Evolutionary conservation across 331 rosid species (phyloP), one percentile per base, ranked within the genome.

Genomic region (Quercus phellos): DNA sequence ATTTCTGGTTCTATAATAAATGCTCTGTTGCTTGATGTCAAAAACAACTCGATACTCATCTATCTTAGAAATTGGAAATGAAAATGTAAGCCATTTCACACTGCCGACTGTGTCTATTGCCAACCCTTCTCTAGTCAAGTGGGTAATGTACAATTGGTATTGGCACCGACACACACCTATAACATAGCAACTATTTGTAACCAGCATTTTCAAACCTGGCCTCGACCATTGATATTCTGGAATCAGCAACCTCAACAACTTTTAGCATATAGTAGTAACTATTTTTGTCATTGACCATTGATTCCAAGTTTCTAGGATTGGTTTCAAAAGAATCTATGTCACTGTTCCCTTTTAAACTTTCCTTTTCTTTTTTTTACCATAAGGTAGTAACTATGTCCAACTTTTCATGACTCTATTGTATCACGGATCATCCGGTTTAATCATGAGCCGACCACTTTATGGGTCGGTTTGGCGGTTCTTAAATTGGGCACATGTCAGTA

Each of bases 381-480:
- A 38, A 2, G 0, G 46, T 38, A 38, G 46, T 38, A 38, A 38
- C 46, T 38, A 38, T 46, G 17, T 46, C 53, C 53, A 46, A 46
- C 53, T 46, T 46, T 46, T 12, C 53, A 46, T 46, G 1, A 46
- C 1, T 11, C 53, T 12, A 38, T 46, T 46, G 53, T 46, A 46
- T 46, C 53, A 46, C 53, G 53, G 53, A 46, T 46, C 17, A 46
- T 46, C 53, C 53, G 14, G 51, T 46, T 46, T 10, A 46, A 46
- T 46, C 42, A 63, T 34, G 46, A 29, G 72, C 72, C 68, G 59
- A 43, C 77, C 32, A 12, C 53, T 42, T 83, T 19, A 83, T 79
- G 77, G 70, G 86, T 76, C 78, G 83, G 80, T 60, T 78, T 83
- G 68, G 42, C 55, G 24, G 54, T 18, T 4, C 63, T 53, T 2